Evolutionary conservation across 345 rosid species (phyloP), one percentile per base, ranked within the genome.

Genomic region (Euphorbia tirucalli): DNA sequence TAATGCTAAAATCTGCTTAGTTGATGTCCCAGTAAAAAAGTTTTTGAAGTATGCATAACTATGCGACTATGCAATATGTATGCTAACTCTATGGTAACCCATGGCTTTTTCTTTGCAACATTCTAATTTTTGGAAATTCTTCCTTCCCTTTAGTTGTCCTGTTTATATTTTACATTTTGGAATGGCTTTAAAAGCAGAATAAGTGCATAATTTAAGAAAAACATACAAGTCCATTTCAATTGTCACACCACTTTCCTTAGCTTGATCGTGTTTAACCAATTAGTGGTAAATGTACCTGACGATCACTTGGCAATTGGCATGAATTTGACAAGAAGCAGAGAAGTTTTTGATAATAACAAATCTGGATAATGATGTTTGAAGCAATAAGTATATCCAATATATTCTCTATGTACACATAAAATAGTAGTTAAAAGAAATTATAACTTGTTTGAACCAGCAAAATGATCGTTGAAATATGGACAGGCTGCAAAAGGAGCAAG

Each of bases 401-500:
- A 15, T 62, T 71, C 22, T 35, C 19, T 63, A 22, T 31, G 18
- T 18, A 54, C 30, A 32, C 52, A 21, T 41, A 2, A 18, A 59
- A 35, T 18, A 28, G n/a, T 56, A n/a, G 55, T 37, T 11, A 64
- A 27, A 46, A 62, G 52, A 55, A 27, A 16, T 13, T 35, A 3
- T 30, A 31, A n/a, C 16, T 49, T 48, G 13, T 39, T 11, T 62
- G 50, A 50, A 60, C 56, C 44, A 30, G 35, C 66, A 15, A 60
- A 16, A 24, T 69, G 55, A 61, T 28, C 24, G 16, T 54, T 67
- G 81, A 71, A 70, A 59, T 64, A 31, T 73, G 30, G 81, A 48
- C 85, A 96, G 99, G 99, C 99, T 43, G 96, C 96, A 39, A 96
- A 85, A 83, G 98, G 90, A 81, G 92, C 95, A 74, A 91, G 98